These are phyloP conservation scores for Ogataea corticis DNA, from an alignment of 805 yeast genomes.

Conservation along the genomic window DNA sequence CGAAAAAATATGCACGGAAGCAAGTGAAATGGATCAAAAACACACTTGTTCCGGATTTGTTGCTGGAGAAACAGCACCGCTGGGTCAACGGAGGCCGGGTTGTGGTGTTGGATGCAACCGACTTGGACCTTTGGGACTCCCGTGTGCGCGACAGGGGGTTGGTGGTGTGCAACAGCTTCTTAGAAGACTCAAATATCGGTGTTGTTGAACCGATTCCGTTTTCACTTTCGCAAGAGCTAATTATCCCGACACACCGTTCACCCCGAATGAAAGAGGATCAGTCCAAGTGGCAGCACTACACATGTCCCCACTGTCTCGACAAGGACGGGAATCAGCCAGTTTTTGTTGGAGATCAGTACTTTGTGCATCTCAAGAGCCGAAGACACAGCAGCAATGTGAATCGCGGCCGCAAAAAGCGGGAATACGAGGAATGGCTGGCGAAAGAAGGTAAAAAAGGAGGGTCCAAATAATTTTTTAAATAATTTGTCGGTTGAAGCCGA, in stretches of 20 bases:
- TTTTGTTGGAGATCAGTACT: conserved; percentile 75
- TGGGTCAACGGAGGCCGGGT: conserved; percentile 63
- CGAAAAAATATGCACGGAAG: conserved; percentile 81
- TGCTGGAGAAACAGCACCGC: conserved; percentile 44
- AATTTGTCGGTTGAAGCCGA: too few relatives aligned
- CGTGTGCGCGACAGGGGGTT: conserved; percentile 59
- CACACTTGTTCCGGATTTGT: conserved; percentile 60
- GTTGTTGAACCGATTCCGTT: conserved; percentile 19
- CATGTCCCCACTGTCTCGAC: conserved; percentile 67
- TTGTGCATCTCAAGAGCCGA: conserved; percentile 64
- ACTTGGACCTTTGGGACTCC: conserved; percentile 59
- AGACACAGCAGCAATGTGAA: conserved; percentile 60
- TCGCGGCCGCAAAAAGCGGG: conserved; percentile 50
- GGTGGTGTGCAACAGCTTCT: conserved; percentile 40
- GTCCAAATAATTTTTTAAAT: too few relatives aligned
- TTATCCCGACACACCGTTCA: too few relatives aligned
- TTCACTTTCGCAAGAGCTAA: conserved; percentile 4
- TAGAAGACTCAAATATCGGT: conserved; percentile 11
- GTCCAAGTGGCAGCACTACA: conserved; percentile 61
- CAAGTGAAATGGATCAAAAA: conserved; percentile 92
- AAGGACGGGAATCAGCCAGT: conserved; percentile 54
- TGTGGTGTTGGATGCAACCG: conserved; percentile 75
- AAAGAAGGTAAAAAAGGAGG: neutral
- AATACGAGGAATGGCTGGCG: conserved; percentile 46
- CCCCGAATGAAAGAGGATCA: conserved; percentile 15